Percentiles rank a stretch among this genome's conserved stretches.
These are phyloP conservation scores for Ogataea naganishii DNA, from an alignment of 805 yeast species.

Conservation along the genomic window DNA sequence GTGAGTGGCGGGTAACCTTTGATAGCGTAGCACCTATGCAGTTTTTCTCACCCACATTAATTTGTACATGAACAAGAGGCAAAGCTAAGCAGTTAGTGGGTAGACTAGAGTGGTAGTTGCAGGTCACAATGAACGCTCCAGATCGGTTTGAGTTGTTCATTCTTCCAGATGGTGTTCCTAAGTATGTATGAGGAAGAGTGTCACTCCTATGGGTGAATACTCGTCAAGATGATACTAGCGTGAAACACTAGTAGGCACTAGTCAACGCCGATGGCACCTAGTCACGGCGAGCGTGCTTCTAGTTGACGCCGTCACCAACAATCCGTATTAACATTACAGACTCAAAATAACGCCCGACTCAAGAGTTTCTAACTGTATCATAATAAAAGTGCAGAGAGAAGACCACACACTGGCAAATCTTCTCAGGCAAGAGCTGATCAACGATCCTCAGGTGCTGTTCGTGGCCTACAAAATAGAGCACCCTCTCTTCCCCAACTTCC, in stretches of 20 bases:
- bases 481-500: conserved; percentile 92
- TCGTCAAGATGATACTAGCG: too few relatives aligned
- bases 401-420: conserved; percentile 95
- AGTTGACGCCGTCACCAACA: conserved; percentile 5
- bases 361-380: conserved; percentile 90
- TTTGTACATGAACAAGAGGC: background rate
- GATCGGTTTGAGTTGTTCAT: conserved; percentile 96
- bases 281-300: conserved; percentile 2
- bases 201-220: background rate
- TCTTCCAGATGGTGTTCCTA: conserved; percentile 95
- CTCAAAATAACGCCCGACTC: conserved; percentile 87
- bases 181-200: conserved; percentile 38
- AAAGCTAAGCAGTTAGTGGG: background rate
- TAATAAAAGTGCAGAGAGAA: conserved; percentile 89
- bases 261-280: too few relatives aligned
- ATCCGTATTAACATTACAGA: conserved; percentile 22
- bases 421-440: conserved; percentile 75
- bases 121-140: conserved; percentile 83
- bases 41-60: too few relatives aligned
- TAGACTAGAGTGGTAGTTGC: too few relatives aligned
- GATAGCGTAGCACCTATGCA: too few relatives aligned
- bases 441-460: conserved; percentile 83
- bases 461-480: conserved; percentile 98
- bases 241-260: too few relatives aligned
- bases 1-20: too few relatives aligned